Evolutionary conservation across 176 grass and related monocot genomes (phyloP), one percentile per base, ranked within the genome.

Genomic region (Chloris gayana): DNA sequence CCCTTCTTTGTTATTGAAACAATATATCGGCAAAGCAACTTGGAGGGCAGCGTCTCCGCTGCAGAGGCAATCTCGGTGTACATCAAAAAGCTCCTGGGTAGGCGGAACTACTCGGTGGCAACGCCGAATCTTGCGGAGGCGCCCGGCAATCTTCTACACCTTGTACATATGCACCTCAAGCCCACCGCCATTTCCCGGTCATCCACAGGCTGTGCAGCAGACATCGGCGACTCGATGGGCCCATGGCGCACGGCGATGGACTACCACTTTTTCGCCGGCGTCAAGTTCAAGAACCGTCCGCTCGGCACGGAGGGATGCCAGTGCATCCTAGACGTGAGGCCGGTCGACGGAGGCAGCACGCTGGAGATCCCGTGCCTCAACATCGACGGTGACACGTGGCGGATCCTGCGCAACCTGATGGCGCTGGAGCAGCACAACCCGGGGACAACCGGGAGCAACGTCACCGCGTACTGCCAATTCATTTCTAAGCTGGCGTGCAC

Each of bases 151-250:
- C 83, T 85, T 2, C 74, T 85, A 7, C 74, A 85, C 44, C 67
- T 85, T 33, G 15, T 85, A 1, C 83, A 85, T 34, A 85, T 72
- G 83, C 83, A 85, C 24, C 39, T 85, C 0, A 39, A 10, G 56
- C 74, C 67, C 9, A n/a, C 12, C 0, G 6, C 1, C 5, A 37
- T 37, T 37, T 7, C 2, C 6, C 3, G 1, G 6, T 3, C 6
- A 14, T 1, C 8, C 46, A 26, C 30, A 5, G 21, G 39, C 30
- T 6, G 21, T 7, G 1, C 4, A 14, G 42, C 2, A n/a, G n/a
- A n/a, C 4, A 10, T 14, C 10, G 68, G 49, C 4, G 10, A 17
- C 2, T 5, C 5, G 17, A 39, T 83, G 3, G 32, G 59, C 3
- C 60, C 70, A n/a, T 83, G 80, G 69, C 80, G 60, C 45, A 74